These are phyloP conservation scores for Oryza officinalis DNA, from an alignment of 176 grass and related monocot genomes.

Conservation along the genomic window DNA sequence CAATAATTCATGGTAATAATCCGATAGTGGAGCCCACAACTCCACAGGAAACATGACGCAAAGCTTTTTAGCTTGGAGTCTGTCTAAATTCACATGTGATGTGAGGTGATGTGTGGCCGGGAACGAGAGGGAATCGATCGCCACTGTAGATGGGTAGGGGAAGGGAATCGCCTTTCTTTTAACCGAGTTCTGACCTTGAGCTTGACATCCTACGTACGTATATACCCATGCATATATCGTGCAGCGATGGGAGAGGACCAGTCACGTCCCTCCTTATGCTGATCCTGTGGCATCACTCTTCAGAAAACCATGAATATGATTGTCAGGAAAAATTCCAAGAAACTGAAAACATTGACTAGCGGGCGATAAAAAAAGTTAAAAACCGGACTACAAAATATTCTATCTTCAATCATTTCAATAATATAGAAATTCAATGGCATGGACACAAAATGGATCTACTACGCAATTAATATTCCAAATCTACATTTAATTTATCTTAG, in stretches of 20 bases:
- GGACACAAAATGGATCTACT: background rate
- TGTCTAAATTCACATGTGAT: background rate
- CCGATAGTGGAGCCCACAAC: too few relatives aligned
- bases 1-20: too few relatives aligned
- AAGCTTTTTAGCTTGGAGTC: background rate
- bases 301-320: background rate
- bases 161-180: constrained; percentile 15
- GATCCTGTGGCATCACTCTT: constrained; percentile 5
- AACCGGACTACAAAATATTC: too few relatives aligned
- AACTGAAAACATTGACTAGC: too few relatives aligned
- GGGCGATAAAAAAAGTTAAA: too few relatives aligned
- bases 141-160: constrained; percentile 11
- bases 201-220: constrained; percentile 12
- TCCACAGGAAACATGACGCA: too few relatives aligned
- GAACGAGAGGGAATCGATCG: background rate
- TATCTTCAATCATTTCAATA: too few relatives aligned
- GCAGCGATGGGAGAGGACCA: constrained; percentile 10
- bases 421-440: too few relatives aligned
- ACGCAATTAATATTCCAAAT: background rate
- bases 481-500: background rate
- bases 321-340: background rate
- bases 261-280: background rate
- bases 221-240: constrained; percentile 18
- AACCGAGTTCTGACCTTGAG: background rate
- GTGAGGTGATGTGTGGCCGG: background rate